phyloP scores from a whole-genome alignment of 208 protist species.

The Acanthamoeba triangularis region DNA sequence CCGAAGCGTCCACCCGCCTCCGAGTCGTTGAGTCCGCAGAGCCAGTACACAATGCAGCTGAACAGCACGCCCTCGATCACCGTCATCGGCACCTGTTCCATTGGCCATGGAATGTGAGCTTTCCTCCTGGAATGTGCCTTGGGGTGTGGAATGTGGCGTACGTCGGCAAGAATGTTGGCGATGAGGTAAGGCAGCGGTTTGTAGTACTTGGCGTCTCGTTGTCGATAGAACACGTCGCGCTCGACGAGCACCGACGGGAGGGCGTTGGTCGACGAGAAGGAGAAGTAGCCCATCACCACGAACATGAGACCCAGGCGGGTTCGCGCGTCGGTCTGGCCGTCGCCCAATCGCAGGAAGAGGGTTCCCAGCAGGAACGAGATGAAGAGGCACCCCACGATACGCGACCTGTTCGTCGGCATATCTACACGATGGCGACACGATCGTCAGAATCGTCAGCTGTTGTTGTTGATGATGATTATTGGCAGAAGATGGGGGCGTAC shows the following conservation, averaged over 20 bases:
- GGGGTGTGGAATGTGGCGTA: background rate
- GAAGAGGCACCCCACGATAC: conserved; percentile 26
- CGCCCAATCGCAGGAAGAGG: conserved; percentile 12
- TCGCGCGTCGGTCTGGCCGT: background rate
- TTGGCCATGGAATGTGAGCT: background rate
- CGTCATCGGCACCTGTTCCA: background rate
- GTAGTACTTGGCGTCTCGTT: conserved; percentile 74
- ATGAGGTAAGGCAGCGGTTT: conserved; percentile 65
- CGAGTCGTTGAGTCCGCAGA: conserved; percentile 52
- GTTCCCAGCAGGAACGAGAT: conserved; percentile 36
- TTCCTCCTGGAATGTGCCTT: background rate
- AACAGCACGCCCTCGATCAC: conserved; percentile 43
- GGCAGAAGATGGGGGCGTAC: background rate
- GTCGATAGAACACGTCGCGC: conserved; percentile 72
- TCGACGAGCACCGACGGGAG: conserved; percentile 22
- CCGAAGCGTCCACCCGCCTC: conserved; percentile 43
- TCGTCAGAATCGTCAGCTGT: background rate
- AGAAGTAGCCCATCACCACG: conserved; percentile 50
- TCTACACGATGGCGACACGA: background rate
- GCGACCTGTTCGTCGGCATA: background rate
- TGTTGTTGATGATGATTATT: background rate
- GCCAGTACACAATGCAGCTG: conserved; percentile 57
- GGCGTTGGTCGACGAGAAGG: conserved; percentile 14
- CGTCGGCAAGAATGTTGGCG: conserved; percentile 66
- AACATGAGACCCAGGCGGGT: conserved; percentile 57